Conservation (phyloP, 768 basidiomycete species). For the Roridomyces roridus region DNA sequence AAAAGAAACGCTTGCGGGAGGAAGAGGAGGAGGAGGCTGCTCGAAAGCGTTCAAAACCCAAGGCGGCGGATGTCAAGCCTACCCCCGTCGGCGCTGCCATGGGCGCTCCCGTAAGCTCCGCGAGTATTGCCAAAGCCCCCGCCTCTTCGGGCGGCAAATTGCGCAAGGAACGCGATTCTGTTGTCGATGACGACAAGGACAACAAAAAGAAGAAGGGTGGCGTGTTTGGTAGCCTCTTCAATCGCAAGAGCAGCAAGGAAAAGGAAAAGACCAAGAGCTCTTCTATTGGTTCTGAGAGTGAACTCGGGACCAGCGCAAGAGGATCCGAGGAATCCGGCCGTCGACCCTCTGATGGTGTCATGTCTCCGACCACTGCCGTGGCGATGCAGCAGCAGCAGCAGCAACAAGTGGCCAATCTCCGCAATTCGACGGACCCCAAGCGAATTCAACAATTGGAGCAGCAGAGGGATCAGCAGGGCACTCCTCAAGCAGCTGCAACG, state of each 20-base stretch:
- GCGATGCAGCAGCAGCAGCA: constrained; percentile 68
- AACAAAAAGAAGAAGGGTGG: constrained; percentile 71
- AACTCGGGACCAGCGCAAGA: constrained; percentile 42
- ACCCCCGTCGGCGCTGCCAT: constrained; percentile 46
- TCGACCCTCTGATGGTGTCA: constrained; percentile 43
- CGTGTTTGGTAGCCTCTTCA: constrained; percentile 80
- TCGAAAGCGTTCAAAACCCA: constrained; percentile 57
- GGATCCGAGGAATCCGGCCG: constrained; percentile 70
- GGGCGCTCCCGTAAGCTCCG: constrained; percentile 52
- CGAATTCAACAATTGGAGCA: constrained; percentile 22
- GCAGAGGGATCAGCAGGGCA: constrained; percentile 36
- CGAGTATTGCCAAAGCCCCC: constrained; percentile 33
- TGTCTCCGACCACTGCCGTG: constrained; percentile 58
- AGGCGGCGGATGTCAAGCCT: constrained; percentile 51
- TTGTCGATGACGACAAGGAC: constrained; percentile 38
- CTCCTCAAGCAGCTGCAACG: constrained; percentile 50
- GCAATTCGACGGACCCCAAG: constrained; percentile 36
- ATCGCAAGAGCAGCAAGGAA: constrained; percentile 76
- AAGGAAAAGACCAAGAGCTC: constrained; percentile 66
- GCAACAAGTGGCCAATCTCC: constrained; percentile 36
- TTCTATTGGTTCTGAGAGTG: constrained; percentile 59
- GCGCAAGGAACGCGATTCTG: constrained; percentile 48
- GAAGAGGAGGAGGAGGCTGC: constrained; percentile 59
- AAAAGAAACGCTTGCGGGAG: constrained; percentile 18
- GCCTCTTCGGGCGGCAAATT: constrained; percentile 40